Evolutionary conservation across 768 basidiomycete genomes (phyloP).

Genomic region (Filobasidium floriforme): DNA sequence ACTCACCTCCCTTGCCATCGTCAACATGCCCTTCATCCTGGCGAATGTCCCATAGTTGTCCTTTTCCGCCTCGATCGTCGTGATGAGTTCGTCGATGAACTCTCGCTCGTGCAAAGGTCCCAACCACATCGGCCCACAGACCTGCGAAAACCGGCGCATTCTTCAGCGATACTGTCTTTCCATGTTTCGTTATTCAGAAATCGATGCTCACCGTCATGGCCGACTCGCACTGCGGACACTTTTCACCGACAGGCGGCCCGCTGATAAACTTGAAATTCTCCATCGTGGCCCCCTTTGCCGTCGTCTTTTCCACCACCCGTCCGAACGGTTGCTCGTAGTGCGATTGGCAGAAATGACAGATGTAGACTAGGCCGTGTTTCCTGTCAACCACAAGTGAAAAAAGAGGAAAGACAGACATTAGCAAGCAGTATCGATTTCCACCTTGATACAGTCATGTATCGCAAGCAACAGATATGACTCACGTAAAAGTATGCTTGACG

Average conservation of each 20-base stretch:
- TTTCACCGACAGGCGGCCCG: constrained; percentile 47
- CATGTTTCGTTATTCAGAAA: neutral
- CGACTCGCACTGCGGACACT: constrained; percentile 51
- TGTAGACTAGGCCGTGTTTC: constrained; percentile 74
- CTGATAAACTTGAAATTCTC: constrained; percentile 62
- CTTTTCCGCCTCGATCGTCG: constrained; percentile 59
- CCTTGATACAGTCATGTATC: neutral
- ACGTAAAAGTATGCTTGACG: constrained; percentile 78
- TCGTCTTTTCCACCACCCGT: constrained; percentile 57
- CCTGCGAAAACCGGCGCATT: constrained; percentile 52
- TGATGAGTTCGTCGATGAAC: constrained; percentile 68
- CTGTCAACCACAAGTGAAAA: constrained; percentile 47
- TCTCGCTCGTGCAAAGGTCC: constrained; percentile 69
- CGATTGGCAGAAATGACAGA: constrained; percentile 76
- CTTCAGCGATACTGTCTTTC: no score
- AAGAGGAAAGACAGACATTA: constrained; percentile 6
- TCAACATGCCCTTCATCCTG: constrained; percentile 93
- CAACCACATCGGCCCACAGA: constrained; percentile 96
- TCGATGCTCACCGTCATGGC: neutral
- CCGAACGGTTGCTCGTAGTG: constrained; percentile 82
- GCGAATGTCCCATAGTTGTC: constrained; percentile 66
- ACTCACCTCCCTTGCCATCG: constrained; percentile 74
- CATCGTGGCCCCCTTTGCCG: constrained; percentile 51
- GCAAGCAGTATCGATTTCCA: neutral
- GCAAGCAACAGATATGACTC: constrained; percentile 35